A percentile compares a stretch with the other conserved stretches of the same genome.
Conservation (phyloP, 2,329 filamentous ascomycete genomes). For the Aquanectria penicillioides region DNA sequence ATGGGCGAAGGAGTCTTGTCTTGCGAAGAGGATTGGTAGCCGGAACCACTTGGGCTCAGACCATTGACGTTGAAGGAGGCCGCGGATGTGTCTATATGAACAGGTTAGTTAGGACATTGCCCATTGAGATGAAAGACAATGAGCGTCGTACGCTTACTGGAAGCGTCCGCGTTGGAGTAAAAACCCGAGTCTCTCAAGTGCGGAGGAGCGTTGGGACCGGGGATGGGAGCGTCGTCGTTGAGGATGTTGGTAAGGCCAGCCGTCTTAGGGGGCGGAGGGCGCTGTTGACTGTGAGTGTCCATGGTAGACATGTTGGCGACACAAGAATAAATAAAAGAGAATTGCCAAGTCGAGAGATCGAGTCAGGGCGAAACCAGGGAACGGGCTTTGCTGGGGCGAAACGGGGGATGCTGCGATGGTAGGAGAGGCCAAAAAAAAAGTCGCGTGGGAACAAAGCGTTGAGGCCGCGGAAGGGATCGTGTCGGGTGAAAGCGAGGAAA, state of each 20-base stretch:
- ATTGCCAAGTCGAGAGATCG: no score
- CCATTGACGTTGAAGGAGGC: slow-evolving; percentile 52
- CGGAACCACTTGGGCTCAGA: slow-evolving; percentile 55
- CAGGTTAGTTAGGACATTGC: slow-evolving; percentile 30
- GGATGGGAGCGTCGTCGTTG: slow-evolving; percentile 47
- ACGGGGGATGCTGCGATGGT: slow-evolving; percentile 2
- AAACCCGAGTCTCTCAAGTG: slow-evolving; percentile 55
- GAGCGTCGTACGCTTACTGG: slow-evolving; percentile 53
- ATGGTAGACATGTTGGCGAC: slow-evolving; percentile 32
- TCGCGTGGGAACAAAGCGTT: slow-evolving; percentile 14
- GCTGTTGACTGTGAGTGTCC: slow-evolving; percentile 42
- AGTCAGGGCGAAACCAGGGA: slow-evolving; percentile 9
- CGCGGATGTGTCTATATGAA: slow-evolving; percentile 49
- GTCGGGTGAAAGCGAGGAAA: slow-evolving; percentile 1
- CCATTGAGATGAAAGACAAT: slow-evolving; percentile 24
- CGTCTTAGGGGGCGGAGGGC: slow-evolving; percentile 44
- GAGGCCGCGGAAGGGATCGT: slow-evolving; percentile 3
- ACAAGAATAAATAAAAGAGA: no score
- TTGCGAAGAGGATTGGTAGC: slow-evolving; percentile 60
- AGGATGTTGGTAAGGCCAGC: slow-evolving; percentile 53
- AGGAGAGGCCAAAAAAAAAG: background rate
- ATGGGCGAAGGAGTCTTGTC: slow-evolving; percentile 73
- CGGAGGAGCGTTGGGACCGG: slow-evolving; percentile 41
- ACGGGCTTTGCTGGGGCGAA: background rate
- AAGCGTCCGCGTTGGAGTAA: slow-evolving; percentile 55